Percentiles rank a stretch among this genome's conserved stretches.
phyloP scores from a whole-genome alignment of 257 asterid species.

The Eustoma russellianum region DNA sequence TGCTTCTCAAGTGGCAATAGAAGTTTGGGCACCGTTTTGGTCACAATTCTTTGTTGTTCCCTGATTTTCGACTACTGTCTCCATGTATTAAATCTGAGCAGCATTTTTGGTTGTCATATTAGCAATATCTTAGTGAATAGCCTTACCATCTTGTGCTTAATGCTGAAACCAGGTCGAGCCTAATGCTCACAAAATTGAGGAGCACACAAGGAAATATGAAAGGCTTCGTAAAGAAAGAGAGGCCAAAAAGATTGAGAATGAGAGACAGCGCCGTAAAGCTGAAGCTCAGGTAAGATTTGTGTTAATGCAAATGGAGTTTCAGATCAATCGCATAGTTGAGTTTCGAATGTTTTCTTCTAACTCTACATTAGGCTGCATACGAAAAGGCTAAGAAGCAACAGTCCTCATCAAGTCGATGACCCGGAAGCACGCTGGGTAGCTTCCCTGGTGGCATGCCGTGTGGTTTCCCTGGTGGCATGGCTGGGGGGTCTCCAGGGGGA shows the following conservation, averaged over 20 bases:
- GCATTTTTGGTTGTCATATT: too few species aligned
- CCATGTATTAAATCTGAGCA: neutral
- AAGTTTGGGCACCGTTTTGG: too few species aligned
- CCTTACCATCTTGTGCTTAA: too few species aligned
- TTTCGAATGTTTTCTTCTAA: slow-evolving; percentile 5
- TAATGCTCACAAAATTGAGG: slow-evolving; percentile 86
- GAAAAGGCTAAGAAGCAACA: slow-evolving; percentile 81
- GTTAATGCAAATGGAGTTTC: neutral
- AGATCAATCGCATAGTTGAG: neutral
- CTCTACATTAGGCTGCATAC: slow-evolving; percentile 67
- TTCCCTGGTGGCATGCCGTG: slow-evolving; percentile 53
- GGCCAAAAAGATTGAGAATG: slow-evolving; percentile 57
- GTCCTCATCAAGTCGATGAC: slow-evolving; percentile 54
- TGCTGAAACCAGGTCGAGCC: slow-evolving; percentile 64
- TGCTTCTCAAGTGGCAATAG: too few species aligned
- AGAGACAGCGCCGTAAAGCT: slow-evolving; percentile 74
- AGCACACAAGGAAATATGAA: slow-evolving; percentile 81
- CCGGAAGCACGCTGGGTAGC: slow-evolving; percentile 58
- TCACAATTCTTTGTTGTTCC: neutral
- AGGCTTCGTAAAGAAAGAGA: slow-evolving; percentile 87
- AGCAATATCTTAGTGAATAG: too few species aligned
- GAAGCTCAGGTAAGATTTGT: slow-evolving; percentile 62
- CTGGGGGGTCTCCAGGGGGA: slow-evolving; percentile 30
- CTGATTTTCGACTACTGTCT: too few species aligned
- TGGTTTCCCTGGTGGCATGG: slow-evolving; percentile 22